These are phyloP conservation scores for Capsicum pubescens DNA, from an alignment of 257 asterid genomes.

Conservation along the genomic window DNA sequence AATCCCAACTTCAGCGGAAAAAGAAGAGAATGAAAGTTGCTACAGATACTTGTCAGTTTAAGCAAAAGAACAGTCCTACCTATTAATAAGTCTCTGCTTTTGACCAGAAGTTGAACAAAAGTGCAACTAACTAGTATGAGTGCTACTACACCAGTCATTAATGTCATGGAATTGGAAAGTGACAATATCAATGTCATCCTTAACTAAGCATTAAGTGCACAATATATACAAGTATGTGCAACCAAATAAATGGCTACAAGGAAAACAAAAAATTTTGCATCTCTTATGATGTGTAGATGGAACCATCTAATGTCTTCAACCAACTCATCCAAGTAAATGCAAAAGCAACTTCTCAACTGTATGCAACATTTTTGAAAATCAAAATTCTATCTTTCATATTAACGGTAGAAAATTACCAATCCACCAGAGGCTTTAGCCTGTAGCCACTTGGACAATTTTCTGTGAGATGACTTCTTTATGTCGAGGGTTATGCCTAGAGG, in stretches of 20 bases:
- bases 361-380: background rate
- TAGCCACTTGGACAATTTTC: constrained; percentile 96
- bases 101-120: background rate
- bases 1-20: constrained; percentile 9
- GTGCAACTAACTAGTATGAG: background rate
- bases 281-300: constrained; percentile 10
- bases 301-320: background rate
- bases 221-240: background rate
- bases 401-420: constrained; percentile 52
- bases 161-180: background rate
- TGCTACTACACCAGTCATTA: constrained; percentile 23
- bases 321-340: constrained; percentile 11
- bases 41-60: constrained; percentile 17
- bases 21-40: background rate
- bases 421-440: constrained; percentile 76
- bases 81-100: background rate
- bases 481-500: constrained; percentile 79
- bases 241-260: background rate
- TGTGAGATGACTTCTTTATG: constrained; percentile 89
- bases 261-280: background rate
- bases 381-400: background rate
- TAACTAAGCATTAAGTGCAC: constrained; percentile 1
- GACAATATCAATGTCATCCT: background rate
- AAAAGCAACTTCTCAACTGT: background rate
- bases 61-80: constrained; percentile 14